These are phyloP conservation scores for Apiotrichum gracile DNA, from an alignment of 1,284 basidiomycete species.

Conservation along the genomic window DNA sequence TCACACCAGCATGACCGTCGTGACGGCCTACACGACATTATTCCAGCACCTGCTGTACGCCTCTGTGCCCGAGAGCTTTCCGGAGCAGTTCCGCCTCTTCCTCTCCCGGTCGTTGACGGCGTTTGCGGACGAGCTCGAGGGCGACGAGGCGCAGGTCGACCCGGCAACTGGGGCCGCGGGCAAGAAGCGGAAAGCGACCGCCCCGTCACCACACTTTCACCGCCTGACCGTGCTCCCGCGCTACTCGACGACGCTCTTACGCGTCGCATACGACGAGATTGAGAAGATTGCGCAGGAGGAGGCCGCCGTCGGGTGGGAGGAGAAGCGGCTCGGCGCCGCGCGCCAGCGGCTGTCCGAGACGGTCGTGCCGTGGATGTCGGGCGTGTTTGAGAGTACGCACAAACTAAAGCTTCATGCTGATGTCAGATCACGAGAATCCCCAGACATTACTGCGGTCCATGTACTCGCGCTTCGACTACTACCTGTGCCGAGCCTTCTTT, in stretches of 20 bases:
- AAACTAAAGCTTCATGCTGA: background rate
- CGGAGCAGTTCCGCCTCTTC: conserved; percentile 30
- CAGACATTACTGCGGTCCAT: conserved; percentile 64
- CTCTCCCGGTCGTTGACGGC: conserved; percentile 28
- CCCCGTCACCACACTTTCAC: conserved; percentile 53
- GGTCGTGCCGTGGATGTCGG: conserved; percentile 74
- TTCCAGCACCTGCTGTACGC: conserved; percentile 42
- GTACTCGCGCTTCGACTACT: conserved; percentile 80
- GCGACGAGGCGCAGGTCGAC: background rate
- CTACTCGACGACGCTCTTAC: conserved; percentile 74
- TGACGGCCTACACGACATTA: conserved; percentile 25
- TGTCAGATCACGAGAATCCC: conserved; percentile 20
- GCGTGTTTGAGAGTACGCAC: conserved; percentile 57
- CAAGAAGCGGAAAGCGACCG: conserved; percentile 14
- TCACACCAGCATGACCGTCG: conserved; percentile 18
- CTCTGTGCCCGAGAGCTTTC: conserved; percentile 36
- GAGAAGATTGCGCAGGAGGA: conserved; percentile 62
- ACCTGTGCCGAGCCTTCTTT: conserved; percentile 80
- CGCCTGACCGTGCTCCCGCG: conserved; percentile 72
- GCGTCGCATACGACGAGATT: conserved; percentile 77
- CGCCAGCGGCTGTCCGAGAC: conserved; percentile 69
- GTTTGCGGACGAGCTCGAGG: background rate
- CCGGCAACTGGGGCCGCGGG: background rate
- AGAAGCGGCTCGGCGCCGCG: conserved; percentile 58
- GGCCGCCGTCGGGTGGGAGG: conserved; percentile 64